Evolutionary conservation across 129 eudicot genomes (phyloP).

Genomic region (Flaveria bidentis): DNA sequence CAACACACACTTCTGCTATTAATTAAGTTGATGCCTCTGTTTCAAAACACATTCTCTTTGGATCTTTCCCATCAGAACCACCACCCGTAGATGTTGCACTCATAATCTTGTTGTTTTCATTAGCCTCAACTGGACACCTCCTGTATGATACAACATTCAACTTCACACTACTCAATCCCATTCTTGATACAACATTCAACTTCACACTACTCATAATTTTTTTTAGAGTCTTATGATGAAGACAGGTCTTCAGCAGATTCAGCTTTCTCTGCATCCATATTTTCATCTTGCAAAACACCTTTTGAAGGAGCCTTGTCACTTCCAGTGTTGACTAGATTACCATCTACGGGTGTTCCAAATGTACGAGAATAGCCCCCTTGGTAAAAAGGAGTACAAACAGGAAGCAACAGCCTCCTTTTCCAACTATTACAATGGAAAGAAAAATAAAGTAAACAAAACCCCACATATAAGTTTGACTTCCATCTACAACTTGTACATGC

Average conservation of each 20-base stretch:
- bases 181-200: constrained; percentile 50
- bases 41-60: constrained; percentile 82
- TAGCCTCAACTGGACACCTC: constrained; percentile 87
- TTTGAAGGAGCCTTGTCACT: constrained; percentile 47
- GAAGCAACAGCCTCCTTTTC: constrained; percentile 94
- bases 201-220: constrained; percentile 49
- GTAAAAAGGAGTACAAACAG: constrained; percentile 62
- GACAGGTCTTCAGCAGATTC: constrained; percentile 47
- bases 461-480: background rate
- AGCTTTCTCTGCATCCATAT: background rate
- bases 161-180: constrained; percentile 54
- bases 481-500: background rate
- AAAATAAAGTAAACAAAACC: background rate
- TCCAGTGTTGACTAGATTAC: constrained; percentile 37
- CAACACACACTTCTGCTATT: constrained; percentile 20
- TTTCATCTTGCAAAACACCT: constrained; percentile 24
- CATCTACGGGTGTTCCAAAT: constrained; percentile 26
- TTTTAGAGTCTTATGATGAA: constrained; percentile 64
- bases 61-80: constrained; percentile 54
- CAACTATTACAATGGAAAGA: constrained; percentile 44
- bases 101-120: constrained; percentile 46
- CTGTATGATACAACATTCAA: constrained; percentile 70
- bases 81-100: constrained; percentile 27
- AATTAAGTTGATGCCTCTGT: constrained; percentile 57
- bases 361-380: constrained; percentile 47